Evolutionary conservation across 176 grass and related monocot genomes (phyloP).

Genomic region (Dactylis glomerata): DNA sequence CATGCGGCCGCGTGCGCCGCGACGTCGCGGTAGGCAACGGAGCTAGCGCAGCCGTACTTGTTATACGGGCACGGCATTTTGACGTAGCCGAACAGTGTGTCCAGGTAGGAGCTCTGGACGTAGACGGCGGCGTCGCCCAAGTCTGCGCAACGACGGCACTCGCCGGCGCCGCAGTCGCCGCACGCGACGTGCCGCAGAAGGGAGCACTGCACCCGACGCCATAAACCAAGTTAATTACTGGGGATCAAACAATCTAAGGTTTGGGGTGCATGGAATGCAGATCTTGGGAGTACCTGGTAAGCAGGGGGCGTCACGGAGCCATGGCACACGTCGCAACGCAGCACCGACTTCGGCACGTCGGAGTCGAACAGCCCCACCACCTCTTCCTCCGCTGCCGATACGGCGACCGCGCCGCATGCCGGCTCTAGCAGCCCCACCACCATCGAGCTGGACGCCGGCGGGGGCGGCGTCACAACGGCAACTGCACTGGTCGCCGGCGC

Average conservation of each 20-base stretch:
- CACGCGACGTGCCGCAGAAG: neutral
- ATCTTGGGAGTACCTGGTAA: neutral
- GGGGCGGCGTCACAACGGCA: no score
- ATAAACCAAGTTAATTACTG: neutral
- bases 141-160: neutral
- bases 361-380: neutral
- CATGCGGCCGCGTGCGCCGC: no score
- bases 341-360: neutral
- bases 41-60: no score
- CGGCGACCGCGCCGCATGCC: neutral
- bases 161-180: neutral
- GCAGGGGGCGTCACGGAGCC: neutral
- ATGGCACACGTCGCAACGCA: neutral
- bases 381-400: neutral
- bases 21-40: no score
- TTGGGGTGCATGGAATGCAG: neutral
- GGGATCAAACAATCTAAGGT: neutral
- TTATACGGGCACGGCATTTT: neutral
- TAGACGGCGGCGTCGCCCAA: neutral
- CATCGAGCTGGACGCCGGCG: neutral
- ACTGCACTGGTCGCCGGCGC: no score
- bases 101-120: neutral
- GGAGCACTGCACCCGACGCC: neutral
- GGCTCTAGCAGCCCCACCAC: neutral
- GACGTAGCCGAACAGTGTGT: neutral